Conservation (phyloP, 331 rosid species). For the Erythrophleum ivorense region DNA sequence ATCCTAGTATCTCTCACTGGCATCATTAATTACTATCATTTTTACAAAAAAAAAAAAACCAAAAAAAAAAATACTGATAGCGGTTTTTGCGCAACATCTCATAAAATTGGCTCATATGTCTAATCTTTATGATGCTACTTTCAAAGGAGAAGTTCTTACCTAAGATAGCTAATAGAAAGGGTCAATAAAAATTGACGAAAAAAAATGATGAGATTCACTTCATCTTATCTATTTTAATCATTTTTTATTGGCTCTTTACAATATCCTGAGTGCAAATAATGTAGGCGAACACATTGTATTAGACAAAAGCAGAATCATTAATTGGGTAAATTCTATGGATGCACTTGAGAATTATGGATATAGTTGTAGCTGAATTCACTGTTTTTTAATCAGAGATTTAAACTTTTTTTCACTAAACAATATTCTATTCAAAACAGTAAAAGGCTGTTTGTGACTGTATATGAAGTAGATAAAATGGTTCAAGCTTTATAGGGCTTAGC, state of each 20-base stretch:
- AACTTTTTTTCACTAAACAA: not conserved
- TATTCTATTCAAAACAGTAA: conserved; percentile 51
- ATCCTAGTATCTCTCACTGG: not conserved
- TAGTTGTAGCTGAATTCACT: conserved; percentile 26
- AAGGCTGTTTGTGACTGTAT: conserved; percentile 92
- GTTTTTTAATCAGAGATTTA: not conserved
- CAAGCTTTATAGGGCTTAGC: conserved; percentile 85
- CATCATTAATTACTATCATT: not conserved
- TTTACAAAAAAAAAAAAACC: too few species aligned
- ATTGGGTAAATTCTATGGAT: conserved; percentile 1
- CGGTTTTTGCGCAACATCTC: too few species aligned
- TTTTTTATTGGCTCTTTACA: not conserved
- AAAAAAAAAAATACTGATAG: too few species aligned
- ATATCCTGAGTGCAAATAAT: not conserved
- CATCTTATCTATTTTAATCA: not conserved
- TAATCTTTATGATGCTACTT: too few species aligned
- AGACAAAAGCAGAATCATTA: not conserved
- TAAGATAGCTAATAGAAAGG: too few species aligned
- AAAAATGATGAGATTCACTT: too few species aligned
- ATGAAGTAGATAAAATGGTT: conserved; percentile 54
- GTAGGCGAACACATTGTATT: not conserved
- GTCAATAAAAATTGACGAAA: too few species aligned
- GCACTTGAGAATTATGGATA: not conserved
- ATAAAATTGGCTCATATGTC: too few species aligned
- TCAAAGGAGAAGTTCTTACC: too few species aligned